These are phyloP conservation scores for Yamadazyma friedrichii DNA, from an alignment of 1,139 yeast species.

Conservation along the genomic window DNA sequence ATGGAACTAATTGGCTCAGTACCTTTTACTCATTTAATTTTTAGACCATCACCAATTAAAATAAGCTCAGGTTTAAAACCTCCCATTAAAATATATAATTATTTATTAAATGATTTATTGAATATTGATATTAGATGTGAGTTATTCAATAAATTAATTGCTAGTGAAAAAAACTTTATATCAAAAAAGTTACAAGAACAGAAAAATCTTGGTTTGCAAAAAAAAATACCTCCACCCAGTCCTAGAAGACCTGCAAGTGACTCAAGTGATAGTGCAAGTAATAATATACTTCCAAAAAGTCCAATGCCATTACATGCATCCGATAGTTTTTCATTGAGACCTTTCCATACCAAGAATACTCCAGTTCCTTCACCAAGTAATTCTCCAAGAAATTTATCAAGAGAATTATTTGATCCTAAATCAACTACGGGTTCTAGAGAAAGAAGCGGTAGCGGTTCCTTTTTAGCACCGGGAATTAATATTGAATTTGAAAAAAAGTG, in stretches of 20 bases:
- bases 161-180: conserved; percentile 28
- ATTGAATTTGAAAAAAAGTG: conserved; percentile 24
- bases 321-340: conserved; percentile 41
- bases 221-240: conserved; percentile 21
- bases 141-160: conserved; percentile 27
- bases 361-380: conserved; percentile 42
- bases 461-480: conserved; percentile 29
- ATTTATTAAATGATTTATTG: conserved; percentile 31
- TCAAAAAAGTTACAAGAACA: conserved; percentile 33
- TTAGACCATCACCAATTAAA: conserved; percentile 42
- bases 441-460: conserved; percentile 25
- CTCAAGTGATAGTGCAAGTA: neutral
- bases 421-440: conserved; percentile 8
- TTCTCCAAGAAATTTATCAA: conserved; percentile 34
- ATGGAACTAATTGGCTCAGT: conserved; percentile 40
- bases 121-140: conserved; percentile 23
- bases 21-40: conserved; percentile 42
- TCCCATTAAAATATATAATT: conserved; percentile 29
- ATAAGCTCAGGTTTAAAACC: conserved; percentile 43
- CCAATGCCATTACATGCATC: conserved; percentile 13
- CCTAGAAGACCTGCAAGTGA: conserved; percentile 13
- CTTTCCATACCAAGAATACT: conserved; percentile 42
- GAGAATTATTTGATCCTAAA: conserved; percentile 13
- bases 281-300: conserved; percentile 6
- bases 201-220: conserved; percentile 24